phyloP scores from a whole-genome alignment of 2,329 filamentous ascomycete genomes.

The Coniochaeta sp. region DNA sequence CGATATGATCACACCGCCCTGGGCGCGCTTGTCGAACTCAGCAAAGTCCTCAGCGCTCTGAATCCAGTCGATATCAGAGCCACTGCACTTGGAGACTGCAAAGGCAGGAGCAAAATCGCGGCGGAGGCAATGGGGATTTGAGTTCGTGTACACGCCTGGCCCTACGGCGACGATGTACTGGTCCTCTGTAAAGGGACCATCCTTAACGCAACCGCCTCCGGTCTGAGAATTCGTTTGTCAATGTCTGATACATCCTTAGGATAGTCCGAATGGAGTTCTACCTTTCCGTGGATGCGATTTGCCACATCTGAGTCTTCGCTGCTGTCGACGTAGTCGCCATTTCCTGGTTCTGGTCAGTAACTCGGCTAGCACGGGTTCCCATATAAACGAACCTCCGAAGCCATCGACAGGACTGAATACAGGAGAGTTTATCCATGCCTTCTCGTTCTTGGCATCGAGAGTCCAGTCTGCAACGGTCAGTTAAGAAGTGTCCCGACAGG shows the following conservation, averaged over 20 bases:
- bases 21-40: conserved; percentile 2
- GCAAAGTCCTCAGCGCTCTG: neutral
- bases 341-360: neutral
- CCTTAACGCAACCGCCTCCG: conserved; percentile 14
- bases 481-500: neutral
- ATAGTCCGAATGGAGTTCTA: neutral
- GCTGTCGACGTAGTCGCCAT: neutral
- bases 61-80: neutral
- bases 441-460: neutral
- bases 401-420: conserved; percentile 16
- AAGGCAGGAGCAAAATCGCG: conserved; percentile 2
- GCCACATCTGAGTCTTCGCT: conserved; percentile 6
- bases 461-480: conserved; percentile 1
- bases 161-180: conserved; percentile 1
- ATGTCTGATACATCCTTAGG: no score
- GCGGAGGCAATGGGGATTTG: neutral
- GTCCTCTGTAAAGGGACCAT: conserved; percentile 12
- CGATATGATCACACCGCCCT: conserved; percentile 2
- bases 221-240: conserved; percentile 8
- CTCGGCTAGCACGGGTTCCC: neutral
- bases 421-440: conserved; percentile 10
- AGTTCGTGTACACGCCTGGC: neutral
- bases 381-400: conserved; percentile 5
- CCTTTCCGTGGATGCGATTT: neutral
- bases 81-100: neutral